Evolutionary conservation across 371 early-diverging fungal species (phyloP).

Genomic region (Mortierella polycephala): DNA sequence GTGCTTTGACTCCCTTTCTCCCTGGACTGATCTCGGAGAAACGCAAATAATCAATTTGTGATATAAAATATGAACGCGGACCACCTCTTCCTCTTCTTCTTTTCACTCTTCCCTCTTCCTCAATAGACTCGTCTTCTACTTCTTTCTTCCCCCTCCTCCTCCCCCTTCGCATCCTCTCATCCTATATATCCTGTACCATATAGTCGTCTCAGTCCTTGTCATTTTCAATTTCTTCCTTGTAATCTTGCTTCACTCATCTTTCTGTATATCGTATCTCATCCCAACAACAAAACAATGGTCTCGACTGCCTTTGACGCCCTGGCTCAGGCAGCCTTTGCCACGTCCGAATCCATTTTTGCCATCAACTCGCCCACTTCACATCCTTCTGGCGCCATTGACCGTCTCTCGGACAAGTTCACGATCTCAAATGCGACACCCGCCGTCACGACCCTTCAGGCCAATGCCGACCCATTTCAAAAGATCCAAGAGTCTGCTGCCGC

Average conservation of each 20-base stretch:
- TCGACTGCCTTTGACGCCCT: constrained; percentile 38
- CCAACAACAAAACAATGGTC: constrained; percentile 28
- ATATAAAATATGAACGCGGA: constrained; percentile 16
- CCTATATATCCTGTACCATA: constrained; percentile 35
- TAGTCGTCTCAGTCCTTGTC: constrained; percentile 5
- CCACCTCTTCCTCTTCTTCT: background rate
- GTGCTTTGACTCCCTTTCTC: constrained; percentile 1
- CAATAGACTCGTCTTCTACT: constrained; percentile 16
- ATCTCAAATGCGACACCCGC: constrained; percentile 35
- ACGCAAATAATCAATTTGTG: background rate
- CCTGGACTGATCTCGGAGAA: constrained; percentile 27
- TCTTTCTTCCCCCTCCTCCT: background rate
- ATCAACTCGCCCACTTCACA: constrained; percentile 51
- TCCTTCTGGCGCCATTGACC: constrained; percentile 37
- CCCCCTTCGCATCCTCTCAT: constrained; percentile 1
- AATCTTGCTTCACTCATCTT: constrained; percentile 7
- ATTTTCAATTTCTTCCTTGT: constrained; percentile 4
- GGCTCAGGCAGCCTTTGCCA: constrained; percentile 52
- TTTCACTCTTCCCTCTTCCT: constrained; percentile 4
- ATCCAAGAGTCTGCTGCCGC: constrained; percentile 38
- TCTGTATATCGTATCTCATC: constrained; percentile 16
- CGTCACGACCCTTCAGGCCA: constrained; percentile 41
- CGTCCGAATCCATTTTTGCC: constrained; percentile 48
- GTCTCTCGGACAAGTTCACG: constrained; percentile 46
- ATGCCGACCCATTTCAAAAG: constrained; percentile 54